Evolutionary conservation across 495 filamentous ascomycete species (phyloP).

Genomic region (Chaetomium fimeti): DNA sequence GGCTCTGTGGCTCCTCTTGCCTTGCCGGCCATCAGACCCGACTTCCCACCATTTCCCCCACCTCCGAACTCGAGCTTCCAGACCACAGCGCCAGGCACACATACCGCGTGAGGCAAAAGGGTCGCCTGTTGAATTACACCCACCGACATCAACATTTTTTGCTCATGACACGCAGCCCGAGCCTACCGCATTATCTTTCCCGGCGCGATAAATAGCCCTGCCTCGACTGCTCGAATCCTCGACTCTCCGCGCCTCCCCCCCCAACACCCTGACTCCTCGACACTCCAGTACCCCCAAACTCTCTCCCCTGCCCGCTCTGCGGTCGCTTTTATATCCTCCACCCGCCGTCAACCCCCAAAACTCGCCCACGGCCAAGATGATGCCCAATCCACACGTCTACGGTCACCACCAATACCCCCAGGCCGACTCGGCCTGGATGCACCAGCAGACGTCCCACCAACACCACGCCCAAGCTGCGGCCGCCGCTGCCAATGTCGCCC

Average conservation of each 20-base stretch:
- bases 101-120: conserved; percentile 11
- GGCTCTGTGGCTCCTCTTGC: conserved; percentile 17
- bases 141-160: conserved; percentile 5
- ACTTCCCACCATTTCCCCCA: neutral
- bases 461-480: conserved; percentile 59
- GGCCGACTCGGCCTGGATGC: conserved; percentile 75
- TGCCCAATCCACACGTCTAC: conserved; percentile 47
- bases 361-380: conserved; percentile 33
- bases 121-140: neutral
- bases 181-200: conserved; percentile 22
- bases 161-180: conserved; percentile 34
- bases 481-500: conserved; percentile 64
- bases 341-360: neutral
- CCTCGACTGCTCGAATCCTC: neutral
- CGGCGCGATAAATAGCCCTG: conserved; percentile 22
- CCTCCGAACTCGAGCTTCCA: neutral
- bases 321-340: neutral
- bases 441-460: conserved; percentile 60
- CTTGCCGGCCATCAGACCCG: neutral
- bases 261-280: neutral
- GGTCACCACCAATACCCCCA: conserved; percentile 75
- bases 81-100: neutral
- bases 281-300: too few relatives aligned
- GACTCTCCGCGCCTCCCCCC: neutral
- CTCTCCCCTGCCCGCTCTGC: neutral